Conservation (phyloP, 2,329 filamentous ascomycete genomes). For the Diaporthe amygdali region DNA sequence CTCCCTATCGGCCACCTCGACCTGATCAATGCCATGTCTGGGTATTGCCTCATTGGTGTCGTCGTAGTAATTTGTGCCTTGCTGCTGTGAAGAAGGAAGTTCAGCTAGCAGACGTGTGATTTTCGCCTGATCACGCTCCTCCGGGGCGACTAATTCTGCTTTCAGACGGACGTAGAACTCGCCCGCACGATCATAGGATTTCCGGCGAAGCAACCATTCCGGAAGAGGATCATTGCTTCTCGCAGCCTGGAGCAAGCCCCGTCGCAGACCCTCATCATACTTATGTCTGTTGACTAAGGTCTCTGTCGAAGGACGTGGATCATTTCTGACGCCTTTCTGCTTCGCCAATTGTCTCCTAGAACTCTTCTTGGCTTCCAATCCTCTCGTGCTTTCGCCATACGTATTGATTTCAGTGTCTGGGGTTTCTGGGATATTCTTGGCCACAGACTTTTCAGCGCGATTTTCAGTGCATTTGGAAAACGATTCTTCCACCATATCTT, state of each 20-base stretch:
- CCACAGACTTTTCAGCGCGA: background rate
- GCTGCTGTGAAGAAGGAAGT: background rate
- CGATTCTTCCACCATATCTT: background rate
- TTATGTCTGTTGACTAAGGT: background rate
- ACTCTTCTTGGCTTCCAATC: background rate
- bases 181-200: background rate
- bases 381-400: background rate
- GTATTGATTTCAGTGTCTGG: background rate
- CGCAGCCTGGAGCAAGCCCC: background rate
- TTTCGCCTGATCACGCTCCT: background rate
- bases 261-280: background rate
- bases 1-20: background rate
- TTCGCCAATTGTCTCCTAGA: background rate
- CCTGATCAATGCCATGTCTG: background rate
- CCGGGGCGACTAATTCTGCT: background rate
- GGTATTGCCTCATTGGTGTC: background rate
- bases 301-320: background rate
- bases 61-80: background rate
- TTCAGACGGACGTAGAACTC: background rate
- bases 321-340: background rate
- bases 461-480: background rate
- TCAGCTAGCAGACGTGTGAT: conserved; percentile 6
- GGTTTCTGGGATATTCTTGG: background rate
- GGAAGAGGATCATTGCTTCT: background rate
- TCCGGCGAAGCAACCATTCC: background rate